Percentiles rank a stretch among this genome's conserved stretches.
phyloP scores from a whole-genome alignment of 2,329 filamentous ascomycete genomes.

The Chaetoscypha palmicola region DNA sequence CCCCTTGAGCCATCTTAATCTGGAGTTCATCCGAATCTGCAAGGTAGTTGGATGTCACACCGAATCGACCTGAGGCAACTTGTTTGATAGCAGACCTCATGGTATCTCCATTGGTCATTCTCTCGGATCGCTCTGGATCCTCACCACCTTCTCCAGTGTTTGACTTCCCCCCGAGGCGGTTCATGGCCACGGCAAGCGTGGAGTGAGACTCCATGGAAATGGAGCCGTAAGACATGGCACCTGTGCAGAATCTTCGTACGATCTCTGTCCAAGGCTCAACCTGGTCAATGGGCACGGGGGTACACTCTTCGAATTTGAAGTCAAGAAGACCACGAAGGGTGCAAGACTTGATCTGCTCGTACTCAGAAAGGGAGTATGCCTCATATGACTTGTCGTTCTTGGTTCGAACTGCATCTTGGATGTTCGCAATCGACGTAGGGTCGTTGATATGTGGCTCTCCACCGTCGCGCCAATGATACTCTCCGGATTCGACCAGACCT shows the following conservation, averaged over 20 bases:
- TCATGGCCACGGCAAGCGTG: conserved; percentile 93
- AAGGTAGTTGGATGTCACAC: conserved; percentile 90
- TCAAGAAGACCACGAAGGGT: conserved; percentile 90
- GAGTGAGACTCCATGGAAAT: conserved; percentile 99
- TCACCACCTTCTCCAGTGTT: conserved; percentile 98
- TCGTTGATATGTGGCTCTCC: conserved; percentile 95
- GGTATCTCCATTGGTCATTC: conserved; percentile 85
- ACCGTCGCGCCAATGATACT: conserved; percentile 97
- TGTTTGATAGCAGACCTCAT: conserved; percentile 98
- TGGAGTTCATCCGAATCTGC: conserved; percentile 94
- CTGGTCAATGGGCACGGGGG: conserved; percentile 85
- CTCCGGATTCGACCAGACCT: conserved; percentile 83
- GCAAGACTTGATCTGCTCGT: conserved; percentile 94
- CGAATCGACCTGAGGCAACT: conserved; percentile 90
- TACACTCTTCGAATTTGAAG: conserved; percentile 86
- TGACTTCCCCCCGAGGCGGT: conserved; percentile 89
- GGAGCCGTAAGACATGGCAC: conserved; percentile 97
- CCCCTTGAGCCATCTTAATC: conserved; percentile 99
- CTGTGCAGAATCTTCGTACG: conserved; percentile 90
- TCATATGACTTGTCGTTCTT: conserved; percentile 99
- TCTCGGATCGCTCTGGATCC: conserved; percentile 81
- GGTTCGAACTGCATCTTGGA: conserved; percentile 90
- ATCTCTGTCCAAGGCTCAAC: conserved; percentile 98
- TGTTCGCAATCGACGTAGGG: conserved; percentile 88
- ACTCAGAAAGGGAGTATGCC: conserved; percentile 86